A percentile compares a stretch with the other conserved stretches of the same genome.
These are phyloP conservation scores for Thymus mandschuricus DNA, from an alignment of 257 asterid species.

Conservation along the genomic window DNA sequence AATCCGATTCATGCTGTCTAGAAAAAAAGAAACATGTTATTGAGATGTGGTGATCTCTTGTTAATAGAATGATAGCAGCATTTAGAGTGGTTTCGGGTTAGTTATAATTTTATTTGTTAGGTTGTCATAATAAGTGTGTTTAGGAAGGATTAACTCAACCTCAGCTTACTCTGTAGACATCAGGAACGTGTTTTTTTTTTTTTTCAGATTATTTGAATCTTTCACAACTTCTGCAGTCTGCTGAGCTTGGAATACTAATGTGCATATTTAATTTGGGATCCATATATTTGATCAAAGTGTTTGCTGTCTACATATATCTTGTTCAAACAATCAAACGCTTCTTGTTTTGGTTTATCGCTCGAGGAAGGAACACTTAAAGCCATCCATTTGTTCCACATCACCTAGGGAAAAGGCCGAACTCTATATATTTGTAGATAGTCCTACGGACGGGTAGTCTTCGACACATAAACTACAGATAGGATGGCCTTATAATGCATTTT, in stretches of 20 bases:
- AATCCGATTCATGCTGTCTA: slow-evolving; percentile 82
- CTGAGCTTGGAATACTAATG: slow-evolving; percentile 2
- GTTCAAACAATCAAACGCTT: no score
- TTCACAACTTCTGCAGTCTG: slow-evolving; percentile 17
- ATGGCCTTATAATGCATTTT: no score
- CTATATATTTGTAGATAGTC: no score
- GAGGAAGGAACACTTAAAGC: no score
- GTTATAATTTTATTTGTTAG: slow-evolving; percentile 39
- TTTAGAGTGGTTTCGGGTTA: slow-evolving; percentile 34
- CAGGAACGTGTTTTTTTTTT: slow-evolving; percentile 11
- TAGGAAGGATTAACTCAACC: slow-evolving; percentile 37
- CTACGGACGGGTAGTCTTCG: no score
- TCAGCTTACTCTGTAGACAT: slow-evolving; percentile 36
- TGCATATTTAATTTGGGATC: not conserved
- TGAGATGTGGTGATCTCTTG: slow-evolving; percentile 39
- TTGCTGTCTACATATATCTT: no score
- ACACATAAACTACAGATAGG: no score
- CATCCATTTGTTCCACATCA: no score
- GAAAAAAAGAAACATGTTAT: slow-evolving; percentile 17
- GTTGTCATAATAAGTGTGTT: slow-evolving; percentile 45
- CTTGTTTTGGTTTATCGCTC: no score
- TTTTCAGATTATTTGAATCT: slow-evolving; percentile 37
- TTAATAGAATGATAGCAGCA: slow-evolving; percentile 45
- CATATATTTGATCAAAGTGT: not conserved
- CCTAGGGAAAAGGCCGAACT: no score